Evolutionary conservation across 2,329 filamentous ascomycete species (phyloP).

Genomic region (Blumeria hordei): DNA sequence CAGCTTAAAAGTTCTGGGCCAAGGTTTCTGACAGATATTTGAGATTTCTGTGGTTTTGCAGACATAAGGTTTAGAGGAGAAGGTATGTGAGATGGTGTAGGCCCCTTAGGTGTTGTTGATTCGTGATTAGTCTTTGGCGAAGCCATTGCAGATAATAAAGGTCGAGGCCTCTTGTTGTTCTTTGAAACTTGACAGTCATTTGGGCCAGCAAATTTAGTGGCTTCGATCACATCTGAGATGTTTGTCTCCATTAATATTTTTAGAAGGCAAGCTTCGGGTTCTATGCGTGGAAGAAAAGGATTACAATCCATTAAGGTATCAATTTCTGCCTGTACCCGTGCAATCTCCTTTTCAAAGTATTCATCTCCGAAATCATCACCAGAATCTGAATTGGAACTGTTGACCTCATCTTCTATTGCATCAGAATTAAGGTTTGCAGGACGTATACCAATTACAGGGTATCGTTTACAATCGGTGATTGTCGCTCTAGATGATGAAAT

Average conservation of each 20-base stretch:
- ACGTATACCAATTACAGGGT: slow-evolving; percentile 5
- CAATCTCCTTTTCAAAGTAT: slow-evolving; percentile 14
- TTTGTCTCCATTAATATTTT: slow-evolving; percentile 6
- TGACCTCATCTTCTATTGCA: slow-evolving; percentile 2
- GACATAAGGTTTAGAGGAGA: not conserved
- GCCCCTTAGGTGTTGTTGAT: not conserved
- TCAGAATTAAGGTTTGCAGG: not conserved
- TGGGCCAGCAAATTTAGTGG: not conserved
- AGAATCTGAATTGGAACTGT: slow-evolving; percentile 12
- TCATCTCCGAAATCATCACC: slow-evolving; percentile 14
- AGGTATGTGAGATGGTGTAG: not conserved
- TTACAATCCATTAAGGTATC: slow-evolving; percentile 6
- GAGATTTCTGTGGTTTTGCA: not conserved
- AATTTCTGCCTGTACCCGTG: slow-evolving; percentile 9
- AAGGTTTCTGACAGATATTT: not conserved
- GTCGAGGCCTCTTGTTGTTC: not conserved
- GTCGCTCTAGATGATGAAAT: not conserved
- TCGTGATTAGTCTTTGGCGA: not conserved
- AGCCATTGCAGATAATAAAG: not conserved
- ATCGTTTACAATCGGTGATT: slow-evolving; percentile 4
- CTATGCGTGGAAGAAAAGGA: slow-evolving; percentile 5
- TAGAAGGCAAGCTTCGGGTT: slow-evolving; percentile 5
- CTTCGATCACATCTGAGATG: slow-evolving; percentile 4
- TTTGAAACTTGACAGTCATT: slow-evolving; percentile 6
- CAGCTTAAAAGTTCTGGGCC: not conserved